Conservation (phyloP, 306 rosid genomes). For the Casuarina equisetifolia region DNA sequence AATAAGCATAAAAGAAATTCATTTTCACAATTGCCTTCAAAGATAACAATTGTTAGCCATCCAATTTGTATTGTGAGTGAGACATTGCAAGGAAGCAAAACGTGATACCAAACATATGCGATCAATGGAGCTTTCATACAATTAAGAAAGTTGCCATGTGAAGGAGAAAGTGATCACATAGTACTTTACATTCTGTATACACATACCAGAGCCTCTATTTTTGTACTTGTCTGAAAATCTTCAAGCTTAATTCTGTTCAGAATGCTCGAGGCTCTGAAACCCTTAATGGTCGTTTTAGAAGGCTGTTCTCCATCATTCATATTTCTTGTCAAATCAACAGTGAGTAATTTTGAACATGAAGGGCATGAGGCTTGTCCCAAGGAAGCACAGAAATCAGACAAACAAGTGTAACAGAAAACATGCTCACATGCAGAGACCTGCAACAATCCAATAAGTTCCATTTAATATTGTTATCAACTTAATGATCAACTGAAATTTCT, state of each 20-base stretch:
- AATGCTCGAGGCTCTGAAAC: slow-evolving; percentile 83
- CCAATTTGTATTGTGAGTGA: not conserved
- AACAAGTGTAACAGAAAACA: slow-evolving; percentile 76
- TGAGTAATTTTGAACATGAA: slow-evolving; percentile 71
- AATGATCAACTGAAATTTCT: not conserved
- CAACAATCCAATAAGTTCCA: slow-evolving; percentile 19
- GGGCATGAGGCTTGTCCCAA: slow-evolving; percentile 74
- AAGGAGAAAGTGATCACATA: not conserved
- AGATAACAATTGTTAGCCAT: not conserved
- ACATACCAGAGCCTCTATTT: slow-evolving; percentile 96
- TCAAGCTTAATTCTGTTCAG: slow-evolving; percentile 75
- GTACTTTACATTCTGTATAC: not conserved
- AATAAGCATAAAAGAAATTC: not conserved
- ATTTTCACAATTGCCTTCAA: not conserved
- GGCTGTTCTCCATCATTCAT: slow-evolving; percentile 37
- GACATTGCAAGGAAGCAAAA: slow-evolving; percentile 3
- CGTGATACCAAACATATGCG: not conserved
- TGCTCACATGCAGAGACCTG: slow-evolving; percentile 92
- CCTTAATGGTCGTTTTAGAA: slow-evolving; percentile 65
- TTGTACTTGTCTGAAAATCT: slow-evolving; percentile 92
- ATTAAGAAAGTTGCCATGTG: not conserved
- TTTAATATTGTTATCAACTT: not conserved
- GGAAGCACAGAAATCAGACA: slow-evolving; percentile 62
- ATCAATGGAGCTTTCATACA: not conserved
- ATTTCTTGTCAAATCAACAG: slow-evolving; percentile 67